Evolutionary conservation across 2,329 filamentous ascomycete species (phyloP).

Genomic region (Penicillium sp.): DNA sequence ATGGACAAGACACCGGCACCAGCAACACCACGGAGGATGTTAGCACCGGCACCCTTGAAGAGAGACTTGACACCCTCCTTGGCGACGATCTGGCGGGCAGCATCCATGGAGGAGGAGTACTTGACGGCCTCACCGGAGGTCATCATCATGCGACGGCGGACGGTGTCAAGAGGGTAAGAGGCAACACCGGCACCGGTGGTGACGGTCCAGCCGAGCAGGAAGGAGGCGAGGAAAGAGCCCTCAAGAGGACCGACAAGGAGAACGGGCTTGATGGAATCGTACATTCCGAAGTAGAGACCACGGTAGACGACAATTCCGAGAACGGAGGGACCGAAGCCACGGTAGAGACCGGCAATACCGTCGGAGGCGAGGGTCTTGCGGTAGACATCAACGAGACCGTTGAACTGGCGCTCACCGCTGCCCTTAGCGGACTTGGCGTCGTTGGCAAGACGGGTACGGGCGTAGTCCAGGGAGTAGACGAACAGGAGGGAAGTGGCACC

Average conservation of each 20-base stretch:
- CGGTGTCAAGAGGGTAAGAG: conserved; percentile 99
- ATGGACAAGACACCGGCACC: conserved; percentile 99
- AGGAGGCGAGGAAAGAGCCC: conserved; percentile 99
- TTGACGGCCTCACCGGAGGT: conserved; percentile 94
- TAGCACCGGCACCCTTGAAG: conserved; percentile 99
- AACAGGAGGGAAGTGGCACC: conserved; percentile 99
- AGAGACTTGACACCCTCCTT: conserved; percentile 96
- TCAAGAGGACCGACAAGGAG: conserved; percentile 85
- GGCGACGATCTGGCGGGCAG: conserved; percentile 92
- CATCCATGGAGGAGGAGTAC: conserved; percentile 96
- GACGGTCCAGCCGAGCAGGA: conserved; percentile 97
- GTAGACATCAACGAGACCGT: conserved; percentile 99
- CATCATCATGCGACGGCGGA: conserved; percentile 99
- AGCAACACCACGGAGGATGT: conserved; percentile 99
- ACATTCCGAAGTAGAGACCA: conserved; percentile 99
- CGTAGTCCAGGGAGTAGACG: conserved; percentile 99
- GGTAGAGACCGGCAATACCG: conserved; percentile 99
- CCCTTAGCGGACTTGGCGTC: conserved; percentile 96
- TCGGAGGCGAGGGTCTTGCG: conserved; percentile 99
- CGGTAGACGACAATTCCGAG: conserved; percentile 99
- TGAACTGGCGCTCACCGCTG: conserved; percentile 99
- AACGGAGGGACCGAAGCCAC: conserved; percentile 99
- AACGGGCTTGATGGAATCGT: conserved; percentile 99
- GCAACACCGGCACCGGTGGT: conserved; percentile 99
- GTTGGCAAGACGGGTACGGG: conserved; percentile 99